Conservation (phyloP, 2,329 filamentous ascomycete genomes). For the Calonectria multiphialidica region DNA sequence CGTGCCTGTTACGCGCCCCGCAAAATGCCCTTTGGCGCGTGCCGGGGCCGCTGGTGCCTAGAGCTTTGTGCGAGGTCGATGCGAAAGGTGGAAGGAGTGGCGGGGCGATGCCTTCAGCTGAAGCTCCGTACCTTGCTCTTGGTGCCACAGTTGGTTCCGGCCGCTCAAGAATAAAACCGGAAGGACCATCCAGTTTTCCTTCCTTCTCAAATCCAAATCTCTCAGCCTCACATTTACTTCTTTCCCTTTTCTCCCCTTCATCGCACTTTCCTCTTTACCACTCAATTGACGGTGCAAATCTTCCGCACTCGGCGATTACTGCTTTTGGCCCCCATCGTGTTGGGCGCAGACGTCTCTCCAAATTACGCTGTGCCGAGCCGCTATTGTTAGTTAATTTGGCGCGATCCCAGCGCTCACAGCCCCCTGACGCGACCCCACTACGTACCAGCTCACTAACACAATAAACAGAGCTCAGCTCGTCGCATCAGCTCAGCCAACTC, state of each 20-base stretch:
- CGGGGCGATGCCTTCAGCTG: slow-evolving; percentile 19
- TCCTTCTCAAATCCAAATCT: slow-evolving; percentile 11
- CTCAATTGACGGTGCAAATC: slow-evolving; percentile 28
- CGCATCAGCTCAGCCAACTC: slow-evolving; percentile 11
- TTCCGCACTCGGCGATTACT: slow-evolving; percentile 41
- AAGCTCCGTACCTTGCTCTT: neutral
- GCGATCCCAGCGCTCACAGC: slow-evolving; percentile 23
- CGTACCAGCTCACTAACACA: slow-evolving; percentile 27
- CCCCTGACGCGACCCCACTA: slow-evolving; percentile 30
- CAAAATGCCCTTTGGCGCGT: slow-evolving; percentile 23
- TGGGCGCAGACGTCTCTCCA: slow-evolving; percentile 12
- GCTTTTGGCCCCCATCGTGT: slow-evolving; percentile 30
- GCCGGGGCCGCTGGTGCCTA: slow-evolving; percentile 46
- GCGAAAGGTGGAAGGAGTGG: slow-evolving; percentile 9
- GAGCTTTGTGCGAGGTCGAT: slow-evolving; percentile 23
- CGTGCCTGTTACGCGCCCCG: slow-evolving; percentile 30
- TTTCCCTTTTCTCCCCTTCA: neutral
- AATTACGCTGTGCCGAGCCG: slow-evolving; percentile 8
- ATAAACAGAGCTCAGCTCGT: slow-evolving; percentile 1
- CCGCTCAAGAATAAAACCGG: slow-evolving; percentile 18
- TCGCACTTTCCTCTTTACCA: neutral
- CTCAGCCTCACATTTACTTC: neutral
- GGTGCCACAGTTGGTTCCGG: neutral
- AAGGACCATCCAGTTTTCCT: slow-evolving; percentile 6
- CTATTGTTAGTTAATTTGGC: slow-evolving; percentile 28